phyloP scores from a whole-genome alignment of 306 rosid species.

The Pterocarpus macrocarpus region DNA sequence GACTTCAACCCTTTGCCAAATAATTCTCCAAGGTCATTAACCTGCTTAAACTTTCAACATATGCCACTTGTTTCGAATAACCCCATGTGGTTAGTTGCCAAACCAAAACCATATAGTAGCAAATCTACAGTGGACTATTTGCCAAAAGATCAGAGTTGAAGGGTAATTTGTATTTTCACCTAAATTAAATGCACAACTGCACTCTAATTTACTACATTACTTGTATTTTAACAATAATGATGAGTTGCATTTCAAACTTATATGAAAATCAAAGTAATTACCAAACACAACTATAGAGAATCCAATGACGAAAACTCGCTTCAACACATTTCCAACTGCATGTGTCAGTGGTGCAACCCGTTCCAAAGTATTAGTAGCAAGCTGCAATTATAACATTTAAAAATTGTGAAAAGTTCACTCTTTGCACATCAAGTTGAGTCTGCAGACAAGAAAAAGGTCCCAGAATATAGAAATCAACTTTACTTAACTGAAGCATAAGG shows the following conservation, averaged over 20 bases:
- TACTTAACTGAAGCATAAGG: neutral
- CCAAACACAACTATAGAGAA: slow-evolving; percentile 83
- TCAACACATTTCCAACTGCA: slow-evolving; percentile 85
- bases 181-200: neutral
- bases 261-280: slow-evolving; percentile 43
- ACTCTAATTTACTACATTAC: neutral
- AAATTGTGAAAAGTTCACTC: neutral
- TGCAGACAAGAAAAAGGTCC: neutral
- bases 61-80: slow-evolving; percentile 3
- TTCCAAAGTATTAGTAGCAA: slow-evolving; percentile 82
- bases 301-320: slow-evolving; percentile 85
- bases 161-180: neutral
- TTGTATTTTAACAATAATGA: neutral
- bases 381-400: slow-evolving; percentile 51
- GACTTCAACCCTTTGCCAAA: neutral
- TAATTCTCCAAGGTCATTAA: neutral
- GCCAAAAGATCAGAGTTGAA: neutral
- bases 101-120: neutral
- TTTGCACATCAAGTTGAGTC: neutral
- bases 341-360: slow-evolving; percentile 83
- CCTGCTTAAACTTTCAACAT: neutral
- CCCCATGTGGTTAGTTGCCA: neutral
- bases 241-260: neutral
- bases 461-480: neutral
- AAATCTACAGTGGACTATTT: neutral